These are phyloP conservation scores for Hypomyces rosellus DNA, from an alignment of 2,329 filamentous ascomycete species.

Conservation along the genomic window DNA sequence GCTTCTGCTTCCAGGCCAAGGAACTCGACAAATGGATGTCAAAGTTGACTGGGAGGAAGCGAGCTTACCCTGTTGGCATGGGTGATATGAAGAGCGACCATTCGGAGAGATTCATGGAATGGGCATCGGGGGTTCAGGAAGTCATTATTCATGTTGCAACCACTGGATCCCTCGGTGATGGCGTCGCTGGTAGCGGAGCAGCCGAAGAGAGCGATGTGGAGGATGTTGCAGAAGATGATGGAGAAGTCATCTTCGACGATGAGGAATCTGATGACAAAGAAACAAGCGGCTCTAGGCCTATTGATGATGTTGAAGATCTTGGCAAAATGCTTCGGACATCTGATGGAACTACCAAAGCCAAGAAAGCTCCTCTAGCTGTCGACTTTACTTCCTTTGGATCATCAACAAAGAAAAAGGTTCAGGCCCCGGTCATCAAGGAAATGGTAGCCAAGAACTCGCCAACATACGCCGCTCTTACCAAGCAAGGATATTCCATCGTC, in stretches of 20 bases:
- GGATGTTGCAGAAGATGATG: slow-evolving; percentile 52
- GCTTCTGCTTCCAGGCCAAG: slow-evolving; percentile 88
- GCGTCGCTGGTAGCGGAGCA: slow-evolving; percentile 73
- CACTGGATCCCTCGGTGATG: slow-evolving; percentile 55
- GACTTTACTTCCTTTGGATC: slow-evolving; percentile 77
- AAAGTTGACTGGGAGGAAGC: slow-evolving; percentile 79
- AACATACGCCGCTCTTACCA: slow-evolving; percentile 82
- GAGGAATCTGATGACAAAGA: slow-evolving; percentile 30
- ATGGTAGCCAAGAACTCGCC: slow-evolving; percentile 93
- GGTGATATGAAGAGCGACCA: slow-evolving; percentile 78
- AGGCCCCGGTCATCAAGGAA: slow-evolving; percentile 58
- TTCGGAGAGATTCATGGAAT: slow-evolving; percentile 62
- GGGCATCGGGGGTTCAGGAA: slow-evolving; percentile 67
- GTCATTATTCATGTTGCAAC: slow-evolving; percentile 58
- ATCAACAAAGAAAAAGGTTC: slow-evolving; percentile 37
- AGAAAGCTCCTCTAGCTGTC: slow-evolving; percentile 57
- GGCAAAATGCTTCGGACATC: slow-evolving; percentile 56
- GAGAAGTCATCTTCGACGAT: slow-evolving; percentile 40
- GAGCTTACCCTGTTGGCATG: slow-evolving; percentile 83
- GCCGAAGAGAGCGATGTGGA: slow-evolving; percentile 79
- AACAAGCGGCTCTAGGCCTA: slow-evolving; percentile 28
- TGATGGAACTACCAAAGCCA: slow-evolving; percentile 23
- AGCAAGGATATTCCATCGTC: slow-evolving; percentile 93
- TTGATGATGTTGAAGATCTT: slow-evolving; percentile 83
- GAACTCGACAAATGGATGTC: slow-evolving; percentile 95